Evolutionary conservation across 2,329 filamentous ascomycete species (phyloP).

Genomic region (Emergomyces pasteurianus): DNA sequence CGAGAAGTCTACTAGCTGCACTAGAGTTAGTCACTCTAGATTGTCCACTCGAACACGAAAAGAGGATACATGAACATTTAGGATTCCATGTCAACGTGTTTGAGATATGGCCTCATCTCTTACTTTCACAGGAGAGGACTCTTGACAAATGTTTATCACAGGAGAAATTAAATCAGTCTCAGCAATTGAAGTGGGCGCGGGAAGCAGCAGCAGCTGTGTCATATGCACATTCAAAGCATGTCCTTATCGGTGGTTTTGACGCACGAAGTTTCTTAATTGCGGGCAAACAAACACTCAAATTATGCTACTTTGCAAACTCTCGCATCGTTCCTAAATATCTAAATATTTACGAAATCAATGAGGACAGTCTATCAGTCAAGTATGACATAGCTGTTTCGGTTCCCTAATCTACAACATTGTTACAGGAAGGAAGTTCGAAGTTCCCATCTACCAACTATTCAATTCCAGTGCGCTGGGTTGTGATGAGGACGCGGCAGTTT

Average conservation of each 20-base stretch:
- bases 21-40: conserved; percentile 3
- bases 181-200: neutral
- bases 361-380: neutral
- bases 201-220: conserved; percentile 1
- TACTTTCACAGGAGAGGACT: neutral
- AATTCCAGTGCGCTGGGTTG: neutral
- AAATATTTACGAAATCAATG: conserved; percentile 1
- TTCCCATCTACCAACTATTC: neutral
- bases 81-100: neutral
- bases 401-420: neutral
- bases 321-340: neutral
- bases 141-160: neutral
- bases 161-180: neutral
- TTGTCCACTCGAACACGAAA: neutral
- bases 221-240: conserved; percentile 1
- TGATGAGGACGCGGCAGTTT: neutral
- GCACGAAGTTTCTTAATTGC: neutral
- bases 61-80: conserved; percentile 10
- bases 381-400: conserved; percentile 3
- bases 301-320: neutral
- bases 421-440: conserved; percentile 2
- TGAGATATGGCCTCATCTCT: neutral
- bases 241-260: neutral
- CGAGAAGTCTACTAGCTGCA: neutral
- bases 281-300: neutral